Percentiles rank a stretch among this genome's conserved stretches.
Conservation (phyloP, 129 eudicot genomes). For the Rutidosis leptorrhynchoides region DNA sequence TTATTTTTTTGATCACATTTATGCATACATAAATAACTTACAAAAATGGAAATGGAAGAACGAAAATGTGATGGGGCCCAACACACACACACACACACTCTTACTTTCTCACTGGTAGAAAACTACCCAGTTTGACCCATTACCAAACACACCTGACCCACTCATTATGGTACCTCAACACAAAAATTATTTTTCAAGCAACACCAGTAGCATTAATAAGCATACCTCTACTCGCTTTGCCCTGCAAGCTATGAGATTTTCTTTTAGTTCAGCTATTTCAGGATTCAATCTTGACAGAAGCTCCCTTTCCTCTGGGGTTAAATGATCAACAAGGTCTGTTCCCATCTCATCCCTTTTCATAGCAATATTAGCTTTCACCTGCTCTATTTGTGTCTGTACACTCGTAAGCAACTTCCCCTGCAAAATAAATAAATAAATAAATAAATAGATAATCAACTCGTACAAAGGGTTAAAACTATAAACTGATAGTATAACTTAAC, state of each 20-base stretch:
- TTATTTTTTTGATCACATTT: background rate
- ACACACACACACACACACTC: background rate
- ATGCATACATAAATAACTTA: too few species aligned
- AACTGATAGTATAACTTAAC: conserved; percentile 6
- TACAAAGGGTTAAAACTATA: conserved; percentile 21
- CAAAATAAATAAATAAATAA: too few species aligned
- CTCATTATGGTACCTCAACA: background rate
- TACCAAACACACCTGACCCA: background rate
- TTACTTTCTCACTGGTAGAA: background rate
- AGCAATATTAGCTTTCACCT: conserved; percentile 60
- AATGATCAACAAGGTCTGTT: conserved; percentile 95
- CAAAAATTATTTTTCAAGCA: conserved; percentile 2
- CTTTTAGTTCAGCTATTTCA: conserved; percentile 88
- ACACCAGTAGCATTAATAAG: conserved; percentile 13
- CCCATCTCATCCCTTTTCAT: conserved; percentile 88
- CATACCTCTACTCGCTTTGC: conserved; percentile 88
- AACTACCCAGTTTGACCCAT: background rate
- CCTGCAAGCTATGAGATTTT: conserved; percentile 69
- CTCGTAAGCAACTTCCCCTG: conserved; percentile 74
- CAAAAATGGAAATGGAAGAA: too few species aligned
- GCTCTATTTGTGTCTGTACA: conserved; percentile 66
- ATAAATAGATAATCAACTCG: too few species aligned
- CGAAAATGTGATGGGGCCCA: background rate
- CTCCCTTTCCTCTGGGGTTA: conserved; percentile 74
- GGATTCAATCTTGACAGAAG: conserved; percentile 79